Evolutionary conservation across 768 basidiomycete species (phyloP).

Genomic region (Naganishia randhawae): DNA sequence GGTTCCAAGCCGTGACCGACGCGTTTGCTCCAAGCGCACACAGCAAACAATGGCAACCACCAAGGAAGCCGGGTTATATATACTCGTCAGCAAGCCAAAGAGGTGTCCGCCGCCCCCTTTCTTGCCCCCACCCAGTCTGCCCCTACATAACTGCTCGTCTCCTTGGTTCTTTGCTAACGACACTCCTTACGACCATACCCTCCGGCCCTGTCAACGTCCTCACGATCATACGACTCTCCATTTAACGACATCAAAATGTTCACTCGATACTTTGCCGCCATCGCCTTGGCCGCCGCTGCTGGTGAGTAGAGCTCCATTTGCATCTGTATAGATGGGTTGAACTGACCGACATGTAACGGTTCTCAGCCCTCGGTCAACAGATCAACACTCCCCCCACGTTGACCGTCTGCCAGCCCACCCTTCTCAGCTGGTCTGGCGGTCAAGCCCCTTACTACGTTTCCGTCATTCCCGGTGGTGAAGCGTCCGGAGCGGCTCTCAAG

Average conservation of each 20-base stretch:
- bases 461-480: slow-evolving; percentile 58
- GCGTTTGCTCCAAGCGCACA: neutral
- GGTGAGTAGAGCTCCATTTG: neutral
- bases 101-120: slow-evolving; percentile 6
- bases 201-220: neutral
- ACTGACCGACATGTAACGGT: neutral
- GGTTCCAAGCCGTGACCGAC: neutral
- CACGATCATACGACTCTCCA: slow-evolving; percentile 6
- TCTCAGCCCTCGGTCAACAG: slow-evolving; percentile 41
- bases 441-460: slow-evolving; percentile 44
- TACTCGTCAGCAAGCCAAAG: slow-evolving; percentile 1
- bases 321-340: neutral
- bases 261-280: slow-evolving; percentile 21
- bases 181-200: slow-evolving; percentile 21
- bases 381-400: slow-evolving; percentile 48
- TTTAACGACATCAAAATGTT: slow-evolving; percentile 12
- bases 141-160: neutral
- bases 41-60: neutral
- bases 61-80: neutral
- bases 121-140: neutral
- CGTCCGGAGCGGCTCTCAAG: slow-evolving; percentile 55
- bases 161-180: neutral
- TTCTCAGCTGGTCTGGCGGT: slow-evolving; percentile 41
- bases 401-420: slow-evolving; percentile 34
- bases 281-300: slow-evolving; percentile 24